Evolutionary conservation across 345 rosid genomes (phyloP), one percentile per base, ranked within the genome.

Genomic region (Citrus cavaleriei): DNA sequence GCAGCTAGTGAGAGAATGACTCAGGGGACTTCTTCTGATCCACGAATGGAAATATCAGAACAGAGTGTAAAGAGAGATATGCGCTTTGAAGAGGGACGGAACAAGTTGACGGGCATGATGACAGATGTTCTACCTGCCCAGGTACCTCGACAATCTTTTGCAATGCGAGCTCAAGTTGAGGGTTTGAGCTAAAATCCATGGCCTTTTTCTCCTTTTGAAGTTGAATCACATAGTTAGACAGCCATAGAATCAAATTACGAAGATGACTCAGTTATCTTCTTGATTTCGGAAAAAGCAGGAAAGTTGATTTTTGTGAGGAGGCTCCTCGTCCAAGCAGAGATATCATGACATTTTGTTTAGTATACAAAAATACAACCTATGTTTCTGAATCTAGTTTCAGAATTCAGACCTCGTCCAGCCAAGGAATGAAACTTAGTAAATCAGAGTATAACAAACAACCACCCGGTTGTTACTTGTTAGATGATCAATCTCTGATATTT

Each of bases 81-180:
- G 75, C 76, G 10, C 35, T 87, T 77, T 57, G 81, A 83, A 66
- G 95, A 88, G 73, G 90, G 88, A 78, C 75, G 78, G 72, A 81
- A 73, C 76, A 89, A 83, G 77, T 83, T 90, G 80, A 81, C 58
- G 22, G 94, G 89, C 27, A 85, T 85, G 87, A 83, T 70, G 81
- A 60, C 76, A 16, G 85, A 83, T 2, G 64, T 60, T 37, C 32
- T 83, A 58, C 80, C 90, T 3, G 68, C 79, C 25, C 83, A 83
- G 80, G 80, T 88, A 81, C 84, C 88, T 61, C 83, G 82, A 75
- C 91, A 80, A 80, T 73, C 87, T 77, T 85, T 79, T 84, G 85
- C 83, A 34, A 81, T 88, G 81, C 78, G 80, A 76, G 85, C 91
- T 82, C 89, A 89, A 85, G 87, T 84, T 42, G 77, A 88, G 82